These are phyloP conservation scores for Blastobotrys peoriensis DNA, from an alignment of 805 yeast genomes.

Conservation along the genomic window DNA sequence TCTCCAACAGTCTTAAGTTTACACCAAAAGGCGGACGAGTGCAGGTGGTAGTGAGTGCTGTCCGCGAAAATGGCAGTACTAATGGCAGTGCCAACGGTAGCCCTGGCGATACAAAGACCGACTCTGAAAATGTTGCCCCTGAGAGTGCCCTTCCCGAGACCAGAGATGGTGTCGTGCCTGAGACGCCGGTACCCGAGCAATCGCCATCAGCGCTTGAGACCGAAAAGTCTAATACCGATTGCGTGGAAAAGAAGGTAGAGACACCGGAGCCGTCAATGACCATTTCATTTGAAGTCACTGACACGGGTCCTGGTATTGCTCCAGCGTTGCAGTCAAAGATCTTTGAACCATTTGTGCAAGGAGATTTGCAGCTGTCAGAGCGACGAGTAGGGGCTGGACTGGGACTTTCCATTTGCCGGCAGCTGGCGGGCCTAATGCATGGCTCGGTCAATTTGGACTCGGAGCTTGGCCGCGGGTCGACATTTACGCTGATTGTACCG, in stretches of 20 bases:
- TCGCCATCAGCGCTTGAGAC: background rate
- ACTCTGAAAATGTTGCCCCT: background rate
- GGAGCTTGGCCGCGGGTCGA: conserved; percentile 74
- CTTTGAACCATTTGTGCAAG: conserved; percentile 94
- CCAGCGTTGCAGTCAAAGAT: conserved; percentile 72
- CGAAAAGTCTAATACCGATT: background rate
- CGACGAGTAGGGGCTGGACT: conserved; percentile 94
- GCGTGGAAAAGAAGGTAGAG: no score
- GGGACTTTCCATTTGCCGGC: conserved; percentile 83
- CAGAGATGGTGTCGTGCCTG: background rate
- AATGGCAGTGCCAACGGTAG: background rate
- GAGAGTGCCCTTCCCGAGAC: background rate
- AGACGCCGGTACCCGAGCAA: background rate
- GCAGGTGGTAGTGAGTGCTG: conserved; percentile 8
- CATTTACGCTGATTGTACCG: conserved; percentile 66
- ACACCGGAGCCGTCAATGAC: no score
- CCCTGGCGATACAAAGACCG: background rate
- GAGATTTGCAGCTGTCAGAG: conserved; percentile 87
- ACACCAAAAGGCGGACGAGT: conserved; percentile 55
- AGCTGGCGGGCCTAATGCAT: conserved; percentile 80
- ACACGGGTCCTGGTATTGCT: conserved; percentile 91
- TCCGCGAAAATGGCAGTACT: background rate
- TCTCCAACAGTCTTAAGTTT: conserved; percentile 84
- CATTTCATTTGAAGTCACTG: conserved; percentile 56
- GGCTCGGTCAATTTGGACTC: conserved; percentile 75